These are phyloP conservation scores for Penicillium sp. DNA, from an alignment of 2,329 filamentous ascomycete genomes.

Conservation along the genomic window DNA sequence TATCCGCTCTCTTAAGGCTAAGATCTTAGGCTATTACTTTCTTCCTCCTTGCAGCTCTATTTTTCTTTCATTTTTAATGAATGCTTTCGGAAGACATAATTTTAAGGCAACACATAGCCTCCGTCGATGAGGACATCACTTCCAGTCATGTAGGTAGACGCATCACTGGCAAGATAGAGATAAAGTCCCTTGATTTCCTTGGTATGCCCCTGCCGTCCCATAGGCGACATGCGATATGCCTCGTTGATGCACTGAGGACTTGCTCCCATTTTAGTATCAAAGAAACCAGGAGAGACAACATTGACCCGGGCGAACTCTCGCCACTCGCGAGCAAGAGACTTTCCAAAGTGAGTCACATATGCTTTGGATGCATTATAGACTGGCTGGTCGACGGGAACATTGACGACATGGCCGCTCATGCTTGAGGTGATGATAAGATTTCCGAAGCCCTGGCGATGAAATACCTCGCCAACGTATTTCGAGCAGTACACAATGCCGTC, in stretches of 20 bases:
- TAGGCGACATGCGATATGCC: conserved; percentile 46
- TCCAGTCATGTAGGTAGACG: conserved; percentile 50
- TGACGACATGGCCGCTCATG: conserved; percentile 53
- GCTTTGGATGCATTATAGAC: conserved; percentile 59
- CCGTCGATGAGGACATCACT: conserved; percentile 51
- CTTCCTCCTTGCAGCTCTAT: too few species aligned
- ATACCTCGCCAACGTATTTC: conserved; percentile 46
- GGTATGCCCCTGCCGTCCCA: conserved; percentile 40
- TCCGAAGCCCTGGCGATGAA: conserved; percentile 41
- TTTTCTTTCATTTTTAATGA: too few species aligned
- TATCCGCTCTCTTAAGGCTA: too few species aligned
- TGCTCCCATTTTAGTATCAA: conserved; percentile 57
- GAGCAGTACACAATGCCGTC: conserved; percentile 50
- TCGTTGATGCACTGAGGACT: conserved; percentile 46
- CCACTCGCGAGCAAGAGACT: conserved; percentile 57
- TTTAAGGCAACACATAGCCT: conserved; percentile 42
- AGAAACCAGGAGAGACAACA: conserved; percentile 54
- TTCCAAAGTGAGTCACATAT: conserved; percentile 56
- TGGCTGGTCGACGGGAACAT: conserved; percentile 54
- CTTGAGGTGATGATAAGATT: conserved; percentile 53
- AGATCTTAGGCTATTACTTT: too few species aligned
- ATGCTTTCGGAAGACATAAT: neutral
- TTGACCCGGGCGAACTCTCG: conserved; percentile 58
- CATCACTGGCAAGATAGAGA: conserved; percentile 48
- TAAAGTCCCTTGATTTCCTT: conserved; percentile 42